A percentile compares a stretch with the other conserved stretches of the same genome.
phyloP scores from a whole-genome alignment of 352 stramenopile species.

The Pythium apleroticum region DNA sequence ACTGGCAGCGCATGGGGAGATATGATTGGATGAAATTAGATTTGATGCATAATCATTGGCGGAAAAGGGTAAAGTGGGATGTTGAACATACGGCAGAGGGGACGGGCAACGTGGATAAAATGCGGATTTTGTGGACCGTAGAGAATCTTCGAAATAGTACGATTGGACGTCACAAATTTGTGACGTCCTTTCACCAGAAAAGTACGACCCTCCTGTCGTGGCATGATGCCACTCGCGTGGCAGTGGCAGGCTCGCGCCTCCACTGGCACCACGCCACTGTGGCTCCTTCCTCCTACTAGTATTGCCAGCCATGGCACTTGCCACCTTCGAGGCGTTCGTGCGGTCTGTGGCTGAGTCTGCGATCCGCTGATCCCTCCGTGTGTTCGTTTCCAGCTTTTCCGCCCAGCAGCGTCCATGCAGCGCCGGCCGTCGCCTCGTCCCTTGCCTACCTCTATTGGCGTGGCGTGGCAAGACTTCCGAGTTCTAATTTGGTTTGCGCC shows the following conservation, averaged over 20 bases:
- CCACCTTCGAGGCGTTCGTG: too few species aligned
- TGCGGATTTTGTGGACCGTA: constrained; percentile 16
- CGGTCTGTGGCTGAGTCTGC: too few species aligned
- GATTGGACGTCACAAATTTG: not conserved
- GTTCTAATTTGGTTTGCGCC: not conserved
- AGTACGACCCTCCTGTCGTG: too few species aligned
- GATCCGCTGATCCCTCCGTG: too few species aligned
- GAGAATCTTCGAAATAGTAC: constrained; percentile 4
- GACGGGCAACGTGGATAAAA: constrained; percentile 14
- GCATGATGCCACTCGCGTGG: too few species aligned
- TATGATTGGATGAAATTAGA: not conserved
- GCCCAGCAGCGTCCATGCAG: too few species aligned
- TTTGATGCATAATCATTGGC: not conserved
- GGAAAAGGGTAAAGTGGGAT: not conserved
- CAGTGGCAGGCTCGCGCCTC: too few species aligned
- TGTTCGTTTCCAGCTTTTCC: too few species aligned
- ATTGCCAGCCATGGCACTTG: too few species aligned
- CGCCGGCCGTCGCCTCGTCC: not conserved
- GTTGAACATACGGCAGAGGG: constrained; percentile 12
- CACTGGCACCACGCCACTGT: too few species aligned
- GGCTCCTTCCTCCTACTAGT: too few species aligned
- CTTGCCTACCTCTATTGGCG: not conserved
- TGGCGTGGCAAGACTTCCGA: too few species aligned
- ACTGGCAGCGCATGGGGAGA: not conserved
- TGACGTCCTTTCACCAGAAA: not conserved